Evolutionary conservation across 768 basidiomycete species (phyloP), one percentile per base, ranked within the genome.

Genomic region (Pleurotus salmoneostramineus): DNA sequence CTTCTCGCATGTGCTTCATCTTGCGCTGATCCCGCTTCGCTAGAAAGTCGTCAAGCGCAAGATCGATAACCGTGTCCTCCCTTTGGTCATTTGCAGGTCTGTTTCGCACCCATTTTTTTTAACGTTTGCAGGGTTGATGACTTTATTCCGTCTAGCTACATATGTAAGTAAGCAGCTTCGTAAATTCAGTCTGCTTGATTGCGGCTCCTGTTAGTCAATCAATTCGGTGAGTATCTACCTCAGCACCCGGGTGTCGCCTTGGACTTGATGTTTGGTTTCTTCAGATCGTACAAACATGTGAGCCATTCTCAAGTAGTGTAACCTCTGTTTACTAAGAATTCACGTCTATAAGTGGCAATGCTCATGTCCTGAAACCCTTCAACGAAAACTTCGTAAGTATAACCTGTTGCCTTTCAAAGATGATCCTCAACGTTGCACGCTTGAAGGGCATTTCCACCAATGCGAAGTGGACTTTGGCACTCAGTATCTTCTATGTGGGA

Each of bases 401-500:
- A 4, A 36, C 37, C 10, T 45, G 54, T 21, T 11, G 15, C 57
- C 10, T 27, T 52, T 6, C 10, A 31, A 32, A 34, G 50, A 34
- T 12, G 36, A 40, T 11, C 46, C 5, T 42, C 21, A 27, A 27
- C 21, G 21, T 27, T 3, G 21, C 21, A 27, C 21, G 3, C 21
- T 27, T 27, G 21, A 27, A 83, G 81, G 82, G 76, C 17, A 76
- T 84, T 50, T 76, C 77, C 17, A 67, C 71, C 45, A 84, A 84
- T 62, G 72, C 78, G 58, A 80, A 77, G 65, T 83, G 82, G 82
- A 83, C 83, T 0, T 65, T 83, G 7, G 83, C 75, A 3, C 65
- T 83, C 45, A 81, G 81, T 58, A 81, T 84, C 27, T 84, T 84
- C 67, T 83, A 84, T 58, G 80, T 83, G 27, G 83, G 83, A 45